phyloP scores from a whole-genome alignment of 164 flowering plant species.

The Platanus orientalis region DNA sequence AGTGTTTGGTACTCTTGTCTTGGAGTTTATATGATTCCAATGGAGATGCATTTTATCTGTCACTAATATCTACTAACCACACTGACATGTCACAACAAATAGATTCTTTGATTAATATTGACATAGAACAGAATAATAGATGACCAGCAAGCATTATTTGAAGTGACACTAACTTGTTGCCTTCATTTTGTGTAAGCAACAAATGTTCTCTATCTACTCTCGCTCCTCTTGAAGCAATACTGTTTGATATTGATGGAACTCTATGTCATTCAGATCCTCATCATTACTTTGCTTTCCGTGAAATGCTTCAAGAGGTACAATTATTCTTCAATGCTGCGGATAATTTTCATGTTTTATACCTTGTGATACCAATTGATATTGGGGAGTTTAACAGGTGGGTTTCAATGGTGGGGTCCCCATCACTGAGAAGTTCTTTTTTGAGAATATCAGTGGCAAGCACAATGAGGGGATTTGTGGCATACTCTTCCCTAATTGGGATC shows the following conservation, averaged over 20 bases:
- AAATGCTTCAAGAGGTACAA: conserved; percentile 81
- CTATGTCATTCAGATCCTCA: conserved; percentile 93
- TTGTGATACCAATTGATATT: neutral
- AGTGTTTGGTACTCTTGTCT: too few relatives aligned
- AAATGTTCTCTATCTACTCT: conserved; percentile 42
- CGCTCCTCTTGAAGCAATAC: conserved; percentile 79
- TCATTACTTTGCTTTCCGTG: conserved; percentile 63
- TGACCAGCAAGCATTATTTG: neutral
- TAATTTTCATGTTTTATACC: neutral
- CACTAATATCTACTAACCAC: too few relatives aligned
- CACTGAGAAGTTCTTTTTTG: conserved; percentile 55
- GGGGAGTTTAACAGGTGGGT: conserved; percentile 86
- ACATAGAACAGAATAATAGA: neutral
- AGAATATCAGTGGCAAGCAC: conserved; percentile 69
- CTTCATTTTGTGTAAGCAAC: conserved; percentile 31
- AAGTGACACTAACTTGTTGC: neutral
- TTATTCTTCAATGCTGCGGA: conserved; percentile 3
- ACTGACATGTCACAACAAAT: too few relatives aligned
- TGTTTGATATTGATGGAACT: conserved; percentile 97
- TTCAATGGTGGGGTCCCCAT: conserved; percentile 86
- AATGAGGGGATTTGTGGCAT: conserved; percentile 47
- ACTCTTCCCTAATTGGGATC: conserved; percentile 84
- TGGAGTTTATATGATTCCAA: too few relatives aligned
- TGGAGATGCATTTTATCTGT: too few relatives aligned
- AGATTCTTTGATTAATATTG: too few relatives aligned